phyloP scores from a whole-genome alignment of 2,329 filamentous ascomycete genomes.

The Botrytis aclada region DNA sequence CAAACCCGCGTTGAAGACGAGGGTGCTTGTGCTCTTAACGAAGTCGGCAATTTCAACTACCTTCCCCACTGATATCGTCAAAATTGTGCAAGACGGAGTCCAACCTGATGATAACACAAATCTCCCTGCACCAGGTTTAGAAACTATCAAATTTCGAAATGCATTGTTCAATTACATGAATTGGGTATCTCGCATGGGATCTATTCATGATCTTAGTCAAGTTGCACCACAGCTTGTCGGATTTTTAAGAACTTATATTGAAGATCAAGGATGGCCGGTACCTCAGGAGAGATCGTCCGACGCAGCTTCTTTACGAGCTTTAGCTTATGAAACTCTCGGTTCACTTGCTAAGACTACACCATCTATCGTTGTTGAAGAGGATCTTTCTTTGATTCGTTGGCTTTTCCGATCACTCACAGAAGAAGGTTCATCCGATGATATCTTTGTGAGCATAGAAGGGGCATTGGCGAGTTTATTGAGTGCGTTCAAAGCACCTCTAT shows the following conservation, averaged over 20 bases:
- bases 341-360: conserved; percentile 68
- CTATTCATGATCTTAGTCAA: conserved; percentile 54
- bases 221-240: conserved; percentile 68
- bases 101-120: conserved; percentile 42
- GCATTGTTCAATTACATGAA: conserved; percentile 84
- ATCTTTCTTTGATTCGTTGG: conserved; percentile 64
- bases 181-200: conserved; percentile 77
- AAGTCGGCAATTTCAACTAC: conserved; percentile 73
- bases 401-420: conserved; percentile 79
- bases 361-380: conserved; percentile 49
- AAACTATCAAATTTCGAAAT: conserved; percentile 74
- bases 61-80: conserved; percentile 64
- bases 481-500: conserved; percentile 46
- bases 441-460: conserved; percentile 85
- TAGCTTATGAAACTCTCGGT: conserved; percentile 89
- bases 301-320: conserved; percentile 66
- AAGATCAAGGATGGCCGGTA: conserved; percentile 78
- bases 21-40: conserved; percentile 70
- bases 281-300: conserved; percentile 57
- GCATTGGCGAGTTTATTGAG: conserved; percentile 76
- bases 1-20: conserved; percentile 70
- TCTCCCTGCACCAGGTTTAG: conserved; percentile 42
- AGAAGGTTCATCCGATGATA: conserved; percentile 69
- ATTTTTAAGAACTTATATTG: conserved; percentile 69
- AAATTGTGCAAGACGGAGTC: conserved; percentile 66